These are phyloP conservation scores for Leucocoprinus birnbaumii DNA, from an alignment of 768 basidiomycete species.

Conservation along the genomic window DNA sequence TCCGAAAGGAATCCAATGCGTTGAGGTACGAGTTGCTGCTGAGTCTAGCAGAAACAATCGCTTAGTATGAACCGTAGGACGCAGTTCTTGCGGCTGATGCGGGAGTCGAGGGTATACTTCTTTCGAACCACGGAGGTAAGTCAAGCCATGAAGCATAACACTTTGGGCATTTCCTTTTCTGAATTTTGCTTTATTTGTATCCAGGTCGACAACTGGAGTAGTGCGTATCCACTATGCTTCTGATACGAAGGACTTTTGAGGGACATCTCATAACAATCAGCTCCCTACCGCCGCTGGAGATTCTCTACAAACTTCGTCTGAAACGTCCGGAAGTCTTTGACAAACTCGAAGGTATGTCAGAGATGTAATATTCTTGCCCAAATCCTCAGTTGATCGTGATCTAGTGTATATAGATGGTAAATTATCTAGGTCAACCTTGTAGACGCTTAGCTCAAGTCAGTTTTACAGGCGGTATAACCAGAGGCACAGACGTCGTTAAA, in stretches of 20 bases:
- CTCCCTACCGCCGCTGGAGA: conserved; percentile 74
- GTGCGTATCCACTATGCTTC: conserved; percentile 33
- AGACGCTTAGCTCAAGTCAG: neutral
- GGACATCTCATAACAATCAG: conserved; percentile 33
- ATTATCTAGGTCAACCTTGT: neutral
- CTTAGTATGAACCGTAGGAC: conserved; percentile 47
- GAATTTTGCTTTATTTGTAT: neutral
- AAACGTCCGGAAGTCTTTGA: conserved; percentile 74
- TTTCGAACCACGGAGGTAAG: conserved; percentile 90
- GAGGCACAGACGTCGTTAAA: conserved; percentile 69
- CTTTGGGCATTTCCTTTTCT: neutral
- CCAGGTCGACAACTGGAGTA: conserved; percentile 80
- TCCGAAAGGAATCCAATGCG: conserved; percentile 62
- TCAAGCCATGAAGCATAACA: too few relatives aligned
- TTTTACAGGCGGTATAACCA: conserved; percentile 8
- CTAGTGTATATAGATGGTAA: conserved; percentile 84
- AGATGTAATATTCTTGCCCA: neutral
- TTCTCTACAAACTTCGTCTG: conserved; percentile 69
- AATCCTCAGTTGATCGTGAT: conserved; percentile 10
- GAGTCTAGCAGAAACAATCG: neutral
- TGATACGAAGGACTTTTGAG: neutral
- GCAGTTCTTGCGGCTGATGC: conserved; percentile 81
- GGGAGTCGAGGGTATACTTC: conserved; percentile 82
- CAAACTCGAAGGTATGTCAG: conserved; percentile 57
- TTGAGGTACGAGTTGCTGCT: conserved; percentile 43